Base-by-base conservation (phyloP, 2,329 filamentous ascomycete species). In the Alternaria dauci region DNA sequence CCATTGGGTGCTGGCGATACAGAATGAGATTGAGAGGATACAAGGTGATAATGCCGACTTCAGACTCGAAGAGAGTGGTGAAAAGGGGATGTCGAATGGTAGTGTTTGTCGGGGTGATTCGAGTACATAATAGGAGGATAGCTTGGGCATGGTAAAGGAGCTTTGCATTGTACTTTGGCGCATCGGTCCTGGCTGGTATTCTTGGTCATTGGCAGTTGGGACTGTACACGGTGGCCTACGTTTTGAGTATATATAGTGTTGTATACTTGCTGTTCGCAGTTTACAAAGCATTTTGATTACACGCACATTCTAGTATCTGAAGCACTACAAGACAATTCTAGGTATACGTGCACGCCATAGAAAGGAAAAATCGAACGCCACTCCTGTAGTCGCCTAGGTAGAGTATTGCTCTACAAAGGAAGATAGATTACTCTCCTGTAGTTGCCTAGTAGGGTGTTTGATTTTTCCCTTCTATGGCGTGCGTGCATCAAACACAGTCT, bases 1-100 rank as follows among this genome's bases (percentile, higher is more conserved):
- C 76, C 85, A 87, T 67, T 91, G 88, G 88, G 88, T 91, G 25
- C 76, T 90, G 72, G 87, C 83, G 36, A 86, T 90, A 59, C 85
- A 85, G 54, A 86, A 86, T 62, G 88, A 90, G 79, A 90, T 90
- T 73, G 88, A 90, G 78, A 79, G 86, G 51, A 71, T 88, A 59
- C 72, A 76, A 54, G 82, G 83, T 47, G 76, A 81, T 56, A 79
- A 75, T 14, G 82, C 84, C 62, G 85, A 88, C 57, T 76, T 79
- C 46, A 70, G 76, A 55, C 71, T 79, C n/a, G 67, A 74, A 43
- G 70, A 74, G 60, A 68, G 67, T 43, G 62, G 54, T 39, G 47
- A 65, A 1, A 36, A 50, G 30, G 46, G 46, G 18, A 36, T 23
- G 18, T 32, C 18, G 53, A 52, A 38, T 25, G 42, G 4, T 4